Percentiles rank a stretch among this genome's conserved stretches.
Conservation (phyloP, 2,329 filamentous ascomycete genomes). For the Ampelomyces quisqualis region DNA sequence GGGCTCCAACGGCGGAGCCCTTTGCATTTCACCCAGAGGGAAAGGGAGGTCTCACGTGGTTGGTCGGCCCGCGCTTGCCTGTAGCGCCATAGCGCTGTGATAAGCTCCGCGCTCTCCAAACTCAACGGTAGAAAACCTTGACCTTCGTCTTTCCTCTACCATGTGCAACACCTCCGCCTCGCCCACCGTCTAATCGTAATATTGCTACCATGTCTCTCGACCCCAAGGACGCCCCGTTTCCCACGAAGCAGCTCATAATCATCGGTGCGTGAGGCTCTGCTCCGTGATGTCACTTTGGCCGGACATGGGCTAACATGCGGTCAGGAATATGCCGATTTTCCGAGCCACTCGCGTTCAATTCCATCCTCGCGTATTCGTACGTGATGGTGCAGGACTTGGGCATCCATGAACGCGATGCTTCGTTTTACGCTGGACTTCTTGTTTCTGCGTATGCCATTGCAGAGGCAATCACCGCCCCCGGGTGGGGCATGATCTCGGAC, state of each 20-base stretch:
- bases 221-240: slow-evolving; percentile 45
- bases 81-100: slow-evolving; percentile 18
- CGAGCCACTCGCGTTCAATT: slow-evolving; percentile 89
- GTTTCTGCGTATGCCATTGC: slow-evolving; percentile 88
- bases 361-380: slow-evolving; percentile 78
- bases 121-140: slow-evolving; percentile 21
- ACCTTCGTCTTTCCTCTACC: slow-evolving; percentile 13
- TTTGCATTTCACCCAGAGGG: slow-evolving; percentile 13
- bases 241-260: slow-evolving; percentile 50
- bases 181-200: slow-evolving; percentile 17
- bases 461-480: slow-evolving; percentile 80
- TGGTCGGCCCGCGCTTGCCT: slow-evolving; percentile 21
- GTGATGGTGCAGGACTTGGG: slow-evolving; percentile 45
- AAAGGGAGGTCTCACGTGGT: slow-evolving; percentile 9
- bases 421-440: slow-evolving; percentile 81
- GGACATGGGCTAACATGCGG: slow-evolving; percentile 19
- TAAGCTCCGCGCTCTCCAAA: slow-evolving; percentile 16
- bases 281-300: slow-evolving; percentile 20
- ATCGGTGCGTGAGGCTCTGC: slow-evolving; percentile 35
- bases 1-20: slow-evolving; percentile 10
- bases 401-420: slow-evolving; percentile 51
- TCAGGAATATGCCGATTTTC: slow-evolving; percentile 87
- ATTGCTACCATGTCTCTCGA: slow-evolving; percentile 31
- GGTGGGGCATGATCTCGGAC: slow-evolving; percentile 45
- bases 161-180: slow-evolving; percentile 18